A percentile compares a stretch with the other conserved stretches of the same genome.
These are phyloP conservation scores for Plantago ovata DNA, from an alignment of 257 asterid genomes.

Conservation along the genomic window DNA sequence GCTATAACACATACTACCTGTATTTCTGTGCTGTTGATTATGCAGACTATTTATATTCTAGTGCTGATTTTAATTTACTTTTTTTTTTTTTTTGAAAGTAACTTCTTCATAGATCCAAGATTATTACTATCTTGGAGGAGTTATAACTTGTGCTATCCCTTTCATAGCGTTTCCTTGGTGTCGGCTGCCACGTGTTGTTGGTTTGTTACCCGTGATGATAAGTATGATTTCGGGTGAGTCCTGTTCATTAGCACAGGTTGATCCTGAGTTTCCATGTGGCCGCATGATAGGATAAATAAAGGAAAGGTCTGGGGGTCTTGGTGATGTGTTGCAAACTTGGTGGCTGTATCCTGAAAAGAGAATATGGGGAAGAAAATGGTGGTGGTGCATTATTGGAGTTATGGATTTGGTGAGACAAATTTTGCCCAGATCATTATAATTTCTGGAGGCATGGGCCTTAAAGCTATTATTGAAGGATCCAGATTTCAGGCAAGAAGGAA, in stretches of 20 bases:
- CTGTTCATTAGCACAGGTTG: no score
- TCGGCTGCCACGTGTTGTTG: no score
- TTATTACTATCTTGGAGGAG: neutral
- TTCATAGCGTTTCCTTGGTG: neutral
- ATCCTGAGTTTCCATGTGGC: no score
- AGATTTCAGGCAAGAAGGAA: conserved; percentile 37
- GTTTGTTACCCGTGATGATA: no score
- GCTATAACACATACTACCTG: neutral
- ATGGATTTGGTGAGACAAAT: conserved; percentile 35
- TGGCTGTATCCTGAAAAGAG: conserved; percentile 18
- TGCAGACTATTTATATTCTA: neutral
- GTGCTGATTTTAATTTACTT: no score
- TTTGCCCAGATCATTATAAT: conserved; percentile 6
- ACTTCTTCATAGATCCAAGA: neutral
- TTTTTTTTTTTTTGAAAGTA: neutral
- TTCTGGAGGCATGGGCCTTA: conserved; percentile 13
- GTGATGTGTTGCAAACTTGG: conserved; percentile 9
- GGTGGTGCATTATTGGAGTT: conserved; percentile 25
- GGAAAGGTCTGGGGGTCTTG: neutral
- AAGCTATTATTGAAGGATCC: conserved; percentile 22
- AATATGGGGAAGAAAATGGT: conserved; percentile 6
- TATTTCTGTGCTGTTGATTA: neutral
- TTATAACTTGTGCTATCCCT: neutral
- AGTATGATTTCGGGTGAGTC: no score
- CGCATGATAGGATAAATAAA: no score